phyloP scores from a whole-genome alignment of 2,329 filamentous ascomycete species.

The Colletotrichum sidae region DNA sequence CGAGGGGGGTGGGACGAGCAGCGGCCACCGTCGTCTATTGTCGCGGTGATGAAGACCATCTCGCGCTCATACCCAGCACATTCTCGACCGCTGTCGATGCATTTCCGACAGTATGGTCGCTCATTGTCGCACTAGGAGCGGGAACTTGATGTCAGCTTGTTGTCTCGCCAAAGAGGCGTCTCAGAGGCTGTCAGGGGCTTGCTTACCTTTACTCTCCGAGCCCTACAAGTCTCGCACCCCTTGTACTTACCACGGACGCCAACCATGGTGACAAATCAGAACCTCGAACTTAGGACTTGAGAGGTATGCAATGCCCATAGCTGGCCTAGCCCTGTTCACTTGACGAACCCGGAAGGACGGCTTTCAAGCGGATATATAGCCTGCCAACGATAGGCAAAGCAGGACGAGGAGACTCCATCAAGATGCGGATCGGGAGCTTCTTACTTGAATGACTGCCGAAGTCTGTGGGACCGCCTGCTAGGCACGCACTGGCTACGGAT shows the following conservation, averaged over 20 bases:
- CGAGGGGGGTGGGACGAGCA: slow-evolving; percentile 68
- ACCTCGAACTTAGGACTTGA: neutral
- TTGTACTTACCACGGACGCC: slow-evolving; percentile 74
- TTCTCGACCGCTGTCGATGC: slow-evolving; percentile 64
- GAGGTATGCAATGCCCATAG: slow-evolving; percentile 10
- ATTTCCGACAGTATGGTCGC: slow-evolving; percentile 70
- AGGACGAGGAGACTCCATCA: slow-evolving; percentile 19
- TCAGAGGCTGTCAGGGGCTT: slow-evolving; percentile 9
- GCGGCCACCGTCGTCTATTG: slow-evolving; percentile 63
- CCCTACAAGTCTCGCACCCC: slow-evolving; percentile 71
- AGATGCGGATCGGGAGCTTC: slow-evolving; percentile 21
- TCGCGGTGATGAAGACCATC: slow-evolving; percentile 73
- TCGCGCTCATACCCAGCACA: slow-evolving; percentile 74
- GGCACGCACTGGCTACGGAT: slow-evolving; percentile 27
- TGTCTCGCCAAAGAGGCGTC: slow-evolving; percentile 15
- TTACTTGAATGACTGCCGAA: slow-evolving; percentile 30
- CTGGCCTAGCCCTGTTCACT: slow-evolving; percentile 5
- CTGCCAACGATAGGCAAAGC: slow-evolving; percentile 4
- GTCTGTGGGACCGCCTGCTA: slow-evolving; percentile 8
- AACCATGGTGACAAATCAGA: slow-evolving; percentile 58
- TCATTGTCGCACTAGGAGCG: slow-evolving; percentile 68
- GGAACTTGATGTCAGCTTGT: slow-evolving; percentile 17
- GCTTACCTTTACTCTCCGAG: slow-evolving; percentile 68
- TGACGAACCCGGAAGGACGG: slow-evolving; percentile 14
- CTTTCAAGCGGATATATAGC: slow-evolving; percentile 26